A percentile compares a stretch with the other conserved stretches of the same genome.
phyloP scores from a whole-genome alignment of 2,329 filamentous ascomycete genomes.

The Diaporthe aspalathi region DNA sequence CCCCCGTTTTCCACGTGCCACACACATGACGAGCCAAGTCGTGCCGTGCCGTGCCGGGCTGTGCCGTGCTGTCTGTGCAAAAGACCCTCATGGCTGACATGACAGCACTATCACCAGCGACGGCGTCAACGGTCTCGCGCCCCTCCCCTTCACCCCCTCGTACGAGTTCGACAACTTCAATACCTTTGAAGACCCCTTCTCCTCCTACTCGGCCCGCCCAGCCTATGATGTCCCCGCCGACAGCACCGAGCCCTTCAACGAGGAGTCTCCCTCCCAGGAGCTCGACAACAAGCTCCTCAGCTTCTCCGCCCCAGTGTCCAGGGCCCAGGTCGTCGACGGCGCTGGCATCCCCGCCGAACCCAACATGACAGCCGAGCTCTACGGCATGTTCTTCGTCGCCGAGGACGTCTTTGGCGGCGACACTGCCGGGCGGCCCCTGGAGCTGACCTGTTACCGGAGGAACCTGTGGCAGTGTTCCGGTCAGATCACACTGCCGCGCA shows the following conservation, averaged over 20 bases:
- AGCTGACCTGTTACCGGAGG: constrained; percentile 93
- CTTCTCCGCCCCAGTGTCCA: constrained; percentile 74
- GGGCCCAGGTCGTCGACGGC: constrained; percentile 73
- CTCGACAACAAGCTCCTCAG: constrained; percentile 79
- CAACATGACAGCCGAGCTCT: constrained; percentile 78
- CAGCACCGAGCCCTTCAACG: constrained; percentile 44
- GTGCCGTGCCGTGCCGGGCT: no score
- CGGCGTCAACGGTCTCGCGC: constrained; percentile 56
- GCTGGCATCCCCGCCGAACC: constrained; percentile 72
- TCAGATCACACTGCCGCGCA: constrained; percentile 80
- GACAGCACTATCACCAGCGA: constrained; percentile 47
- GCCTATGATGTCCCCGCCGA: constrained; percentile 56
- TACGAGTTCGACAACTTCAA: constrained; percentile 72
- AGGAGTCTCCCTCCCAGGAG: constrained; percentile 65
- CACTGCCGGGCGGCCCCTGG: constrained; percentile 69
- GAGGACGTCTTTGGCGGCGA: constrained; percentile 80
- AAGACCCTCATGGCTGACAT: constrained; percentile 2
- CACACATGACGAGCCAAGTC: neutral
- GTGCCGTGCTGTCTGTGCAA: no score
- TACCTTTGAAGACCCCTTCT: constrained; percentile 75
- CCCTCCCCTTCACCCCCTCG: constrained; percentile 65
- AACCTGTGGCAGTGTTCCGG: constrained; percentile 97
- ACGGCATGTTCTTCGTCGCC: constrained; percentile 90
- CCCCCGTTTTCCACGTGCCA: constrained; percentile 5
- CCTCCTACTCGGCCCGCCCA: constrained; percentile 61